A percentile compares a stretch with the other conserved stretches of the same genome.
Evolutionary conservation across 495 filamentous ascomycete species (phyloP).

Genomic region (Cudoniella acicularis): DNA sequence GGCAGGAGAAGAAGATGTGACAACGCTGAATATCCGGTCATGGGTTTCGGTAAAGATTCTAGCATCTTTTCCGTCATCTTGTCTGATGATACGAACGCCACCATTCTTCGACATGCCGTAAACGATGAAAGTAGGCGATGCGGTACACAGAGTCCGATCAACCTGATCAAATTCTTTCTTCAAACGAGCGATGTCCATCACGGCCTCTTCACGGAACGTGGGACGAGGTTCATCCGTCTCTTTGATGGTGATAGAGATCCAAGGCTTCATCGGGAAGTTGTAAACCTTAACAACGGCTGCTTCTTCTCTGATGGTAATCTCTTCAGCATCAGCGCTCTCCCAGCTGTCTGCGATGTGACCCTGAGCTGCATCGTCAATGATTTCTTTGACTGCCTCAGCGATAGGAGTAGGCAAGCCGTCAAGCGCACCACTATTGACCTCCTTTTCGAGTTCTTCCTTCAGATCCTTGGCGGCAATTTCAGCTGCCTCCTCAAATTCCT

Average conservation of each 20-base stretch:
- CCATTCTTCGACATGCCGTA: conserved; percentile 90
- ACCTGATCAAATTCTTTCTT: conserved; percentile 98
- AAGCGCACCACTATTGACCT: conserved; percentile 46
- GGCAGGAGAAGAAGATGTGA: conserved; percentile 60
- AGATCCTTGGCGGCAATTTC: conserved; percentile 46
- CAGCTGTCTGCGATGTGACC: conserved; percentile 64
- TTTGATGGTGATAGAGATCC: conserved; percentile 70
- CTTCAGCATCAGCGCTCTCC: conserved; percentile 66
- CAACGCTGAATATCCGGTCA: conserved; percentile 92
- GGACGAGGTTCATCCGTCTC: conserved; percentile 39
- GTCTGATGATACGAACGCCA: conserved; percentile 86
- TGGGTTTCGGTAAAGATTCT: conserved; percentile 82
- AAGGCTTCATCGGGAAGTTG: conserved; percentile 94
- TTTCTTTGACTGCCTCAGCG: conserved; percentile 54
- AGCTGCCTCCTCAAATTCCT: conserved; percentile 41
- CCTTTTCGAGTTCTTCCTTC: conserved; percentile 54
- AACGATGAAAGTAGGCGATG: conserved; percentile 86
- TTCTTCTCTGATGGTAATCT: conserved; percentile 64
- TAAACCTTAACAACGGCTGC: conserved; percentile 70
- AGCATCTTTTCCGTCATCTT: conserved; percentile 86
- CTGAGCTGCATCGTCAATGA: conserved; percentile 53
- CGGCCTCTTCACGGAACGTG: conserved; percentile 50
- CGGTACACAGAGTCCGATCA: conserved; percentile 86
- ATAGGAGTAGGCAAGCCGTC: conserved; percentile 45
- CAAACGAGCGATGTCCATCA: conserved; percentile 85